Evolutionary conservation across 306 rosid species (phyloP).

Genomic region (Rosa persica): DNA sequence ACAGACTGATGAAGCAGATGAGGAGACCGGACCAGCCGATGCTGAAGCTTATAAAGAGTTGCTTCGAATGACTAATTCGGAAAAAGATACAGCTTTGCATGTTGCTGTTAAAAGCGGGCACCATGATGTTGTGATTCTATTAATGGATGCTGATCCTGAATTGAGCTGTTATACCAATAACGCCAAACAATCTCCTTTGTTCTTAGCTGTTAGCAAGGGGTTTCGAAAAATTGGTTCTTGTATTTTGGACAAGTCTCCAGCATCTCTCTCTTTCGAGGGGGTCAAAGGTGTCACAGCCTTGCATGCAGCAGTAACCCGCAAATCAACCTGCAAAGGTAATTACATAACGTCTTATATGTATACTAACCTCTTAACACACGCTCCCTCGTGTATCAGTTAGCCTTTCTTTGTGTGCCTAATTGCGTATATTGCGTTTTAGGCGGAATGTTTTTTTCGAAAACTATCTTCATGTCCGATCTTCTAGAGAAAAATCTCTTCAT

Average conservation of each 20-base stretch:
- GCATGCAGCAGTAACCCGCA: conserved; percentile 17
- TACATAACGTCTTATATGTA: background rate
- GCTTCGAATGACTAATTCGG: background rate
- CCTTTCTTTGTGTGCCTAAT: too few relatives aligned
- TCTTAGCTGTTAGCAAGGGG: background rate
- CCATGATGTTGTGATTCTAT: background rate
- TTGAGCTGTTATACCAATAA: background rate
- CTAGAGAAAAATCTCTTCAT: too few relatives aligned
- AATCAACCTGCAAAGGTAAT: background rate
- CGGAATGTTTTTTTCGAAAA: too few relatives aligned
- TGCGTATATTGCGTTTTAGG: too few relatives aligned
- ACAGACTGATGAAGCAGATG: background rate
- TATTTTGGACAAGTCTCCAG: background rate
- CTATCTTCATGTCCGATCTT: too few relatives aligned
- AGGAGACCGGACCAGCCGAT: background rate
- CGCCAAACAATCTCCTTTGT: conserved; percentile 7
- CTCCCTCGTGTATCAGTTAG: too few relatives aligned
- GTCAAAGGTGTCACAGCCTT: conserved; percentile 7
- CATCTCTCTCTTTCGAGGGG: background rate
- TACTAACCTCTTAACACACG: too few relatives aligned
- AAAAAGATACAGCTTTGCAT: conserved; percentile 15
- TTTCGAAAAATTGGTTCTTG: background rate
- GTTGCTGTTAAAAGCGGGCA: background rate
- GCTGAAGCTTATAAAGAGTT: background rate
- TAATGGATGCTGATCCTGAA: conserved; percentile 3